phyloP scores from a whole-genome alignment of 2,329 filamentous ascomycete species.

The Pseudogymnoascus destructans region DNA sequence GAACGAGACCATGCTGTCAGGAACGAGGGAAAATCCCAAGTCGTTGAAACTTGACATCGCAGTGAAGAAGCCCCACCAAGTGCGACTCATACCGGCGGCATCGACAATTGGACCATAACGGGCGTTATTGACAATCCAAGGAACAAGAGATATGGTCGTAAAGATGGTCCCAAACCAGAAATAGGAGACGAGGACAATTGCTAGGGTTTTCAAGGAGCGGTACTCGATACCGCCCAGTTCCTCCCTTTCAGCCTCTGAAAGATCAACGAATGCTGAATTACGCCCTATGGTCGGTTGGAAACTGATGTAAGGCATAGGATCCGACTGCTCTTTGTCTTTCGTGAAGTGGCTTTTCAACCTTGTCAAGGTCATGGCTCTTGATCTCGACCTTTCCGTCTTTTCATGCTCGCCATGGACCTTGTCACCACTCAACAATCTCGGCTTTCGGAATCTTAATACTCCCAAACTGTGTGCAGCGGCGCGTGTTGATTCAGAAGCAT shows the following conservation, averaged over 20 bases:
- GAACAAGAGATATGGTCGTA: slow-evolving; percentile 58
- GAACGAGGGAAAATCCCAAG: slow-evolving; percentile 82
- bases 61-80: slow-evolving; percentile 92
- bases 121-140: slow-evolving; percentile 60
- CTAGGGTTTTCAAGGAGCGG: slow-evolving; percentile 74
- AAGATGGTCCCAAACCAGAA: slow-evolving; percentile 74
- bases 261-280: slow-evolving; percentile 81
- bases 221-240: slow-evolving; percentile 96
- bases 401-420: slow-evolving; percentile 26
- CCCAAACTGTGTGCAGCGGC: slow-evolving; percentile 18
- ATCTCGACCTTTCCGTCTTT: slow-evolving; percentile 10
- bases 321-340: slow-evolving; percentile 35
- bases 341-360: slow-evolving; percentile 35
- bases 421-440: slow-evolving; percentile 28
- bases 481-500: slow-evolving; percentile 21
- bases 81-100: slow-evolving; percentile 44
- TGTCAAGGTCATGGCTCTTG: slow-evolving; percentile 35
- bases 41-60: slow-evolving; percentile 85
- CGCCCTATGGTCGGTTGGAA: slow-evolving; percentile 86
- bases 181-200: slow-evolving; percentile 64
- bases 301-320: slow-evolving; percentile 74
- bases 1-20: slow-evolving; percentile 89
- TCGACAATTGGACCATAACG: slow-evolving; percentile 55
- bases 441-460: slow-evolving; percentile 33
- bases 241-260: slow-evolving; percentile 83